Base-by-base conservation (phyloP, 2,329 filamentous ascomycete species). In the Aspergillus sp. region DNA sequence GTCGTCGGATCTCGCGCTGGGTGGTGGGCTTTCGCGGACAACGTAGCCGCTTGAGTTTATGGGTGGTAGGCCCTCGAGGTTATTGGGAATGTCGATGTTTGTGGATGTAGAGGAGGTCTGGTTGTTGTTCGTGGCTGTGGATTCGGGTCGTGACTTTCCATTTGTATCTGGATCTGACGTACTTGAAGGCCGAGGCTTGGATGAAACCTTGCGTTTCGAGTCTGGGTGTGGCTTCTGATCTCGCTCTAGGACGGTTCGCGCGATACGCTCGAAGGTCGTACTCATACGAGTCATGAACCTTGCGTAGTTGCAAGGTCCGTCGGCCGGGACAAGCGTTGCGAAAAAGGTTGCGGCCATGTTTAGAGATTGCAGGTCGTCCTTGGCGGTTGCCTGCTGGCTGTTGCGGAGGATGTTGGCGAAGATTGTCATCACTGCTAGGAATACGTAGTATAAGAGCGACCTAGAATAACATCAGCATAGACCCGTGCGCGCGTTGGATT, bases 341-440 rank as follows among this genome's bases (percentile, higher is more conserved):
- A 98, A 81, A 77, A 97, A 98, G 11, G 87, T 92, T 49, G 97
- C 92, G 1, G 97, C 93, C 41, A 93, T 84, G 68, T 89, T 92
- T 88, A 98, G 94, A 4, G 97, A 82, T 64, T 90, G 88, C 7
- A 94, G 87, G 74, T 98, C 94, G 3, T 92, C 91, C 64, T 90
- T 88, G 22, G 92, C 92, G 34, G 91, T 85, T 1, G 90, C 86
- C 70, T 96, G 91, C 59, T 93, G 85, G 0, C 92, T 92, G 68
- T 97, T 96, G 71, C 97, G 93, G 1, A 98, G 77, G 53, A 97
- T 95, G 69, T 96, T 96, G 61, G 92, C 92, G 71, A 98, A 98
- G 1, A 98, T 81, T 0, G 93, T 97, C 59, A 97, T 92, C 4
- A 97, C 86, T 0, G 95, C 91, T 0, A 93, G 93, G 11, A 98